phyloP scores from a whole-genome alignment of 129 eudicot genomes.

The Oenanthe sinensis region DNA sequence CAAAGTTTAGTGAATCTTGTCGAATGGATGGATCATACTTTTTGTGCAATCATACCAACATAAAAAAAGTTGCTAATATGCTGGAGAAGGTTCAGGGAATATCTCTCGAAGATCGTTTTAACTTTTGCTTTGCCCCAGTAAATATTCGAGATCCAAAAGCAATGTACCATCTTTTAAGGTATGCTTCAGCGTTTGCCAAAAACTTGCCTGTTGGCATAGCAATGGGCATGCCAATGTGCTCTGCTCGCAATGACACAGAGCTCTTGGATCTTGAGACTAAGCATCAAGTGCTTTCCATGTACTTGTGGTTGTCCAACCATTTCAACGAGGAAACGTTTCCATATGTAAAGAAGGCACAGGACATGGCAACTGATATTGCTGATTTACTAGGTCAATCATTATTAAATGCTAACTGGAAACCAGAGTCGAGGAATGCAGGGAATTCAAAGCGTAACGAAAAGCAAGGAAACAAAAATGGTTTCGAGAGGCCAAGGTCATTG shows the following conservation, averaged over 20 bases:
- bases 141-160: slow-evolving; percentile 96
- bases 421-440: slow-evolving; percentile 56
- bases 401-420: slow-evolving; percentile 61
- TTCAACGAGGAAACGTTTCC: slow-evolving; percentile 86
- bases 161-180: slow-evolving; percentile 84
- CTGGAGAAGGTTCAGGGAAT: slow-evolving; percentile 77
- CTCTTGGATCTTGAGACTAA: slow-evolving; percentile 89
- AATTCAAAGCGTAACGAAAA: slow-evolving; percentile 40
- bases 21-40: slow-evolving; percentile 80
- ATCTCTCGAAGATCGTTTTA: slow-evolving; percentile 84
- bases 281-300: slow-evolving; percentile 95
- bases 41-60: slow-evolving; percentile 58
- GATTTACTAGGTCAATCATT: slow-evolving; percentile 66
- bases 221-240: slow-evolving; percentile 78
- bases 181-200: slow-evolving; percentile 67
- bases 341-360: slow-evolving; percentile 60
- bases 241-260: slow-evolving; percentile 87
- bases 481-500: slow-evolving; percentile 68
- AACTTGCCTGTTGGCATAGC: slow-evolving; percentile 76
- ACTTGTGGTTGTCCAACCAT: slow-evolving; percentile 88
- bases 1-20: slow-evolving; percentile 57
- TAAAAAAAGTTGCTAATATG: slow-evolving; percentile 85
- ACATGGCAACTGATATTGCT: slow-evolving; percentile 85
- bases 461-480: slow-evolving; percentile 43
- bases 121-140: slow-evolving; percentile 95